These are phyloP conservation scores for Blastocystis sp. DNA, from an alignment of 352 stramenopile genomes.

Conservation along the genomic window DNA sequence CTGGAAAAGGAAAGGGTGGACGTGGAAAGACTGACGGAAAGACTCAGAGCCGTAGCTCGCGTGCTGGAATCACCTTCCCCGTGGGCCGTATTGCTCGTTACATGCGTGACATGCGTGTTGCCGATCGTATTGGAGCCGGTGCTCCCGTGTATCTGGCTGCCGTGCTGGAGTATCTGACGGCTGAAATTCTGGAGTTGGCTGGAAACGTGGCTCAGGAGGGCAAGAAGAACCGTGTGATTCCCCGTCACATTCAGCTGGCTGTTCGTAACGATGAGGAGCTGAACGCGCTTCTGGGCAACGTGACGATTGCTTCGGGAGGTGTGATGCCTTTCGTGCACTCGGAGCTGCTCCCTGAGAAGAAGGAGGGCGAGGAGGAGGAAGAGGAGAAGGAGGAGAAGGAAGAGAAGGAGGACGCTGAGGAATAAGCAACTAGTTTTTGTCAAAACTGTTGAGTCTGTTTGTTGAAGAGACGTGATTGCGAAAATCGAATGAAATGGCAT, in stretches of 20 bases:
- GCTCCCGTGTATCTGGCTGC: too few species aligned
- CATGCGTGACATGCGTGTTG: too few species aligned
- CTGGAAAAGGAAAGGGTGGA: not conserved
- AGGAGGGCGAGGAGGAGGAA: conserved; percentile 48
- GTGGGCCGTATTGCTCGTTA: too few species aligned
- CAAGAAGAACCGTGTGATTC: conserved; percentile 13
- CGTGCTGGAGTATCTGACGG: too few species aligned
- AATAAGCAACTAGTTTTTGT: not conserved
- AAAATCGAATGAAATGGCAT: too few species aligned
- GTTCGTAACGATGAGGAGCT: conserved; percentile 86
- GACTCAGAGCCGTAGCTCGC: too few species aligned
- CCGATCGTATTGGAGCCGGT: too few species aligned
- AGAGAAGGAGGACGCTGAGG: conserved; percentile 30
- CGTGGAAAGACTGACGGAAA: not conserved
- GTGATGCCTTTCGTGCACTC: conserved; percentile 76
- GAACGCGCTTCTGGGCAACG: conserved; percentile 79
- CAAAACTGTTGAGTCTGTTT: conserved; percentile 2
- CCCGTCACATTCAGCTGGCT: conserved; percentile 71
- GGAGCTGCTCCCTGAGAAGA: conserved; percentile 77
- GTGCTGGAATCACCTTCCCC: too few species aligned
- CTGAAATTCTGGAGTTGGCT: conserved; percentile 27
- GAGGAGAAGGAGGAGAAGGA: conserved; percentile 3
- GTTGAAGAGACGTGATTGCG: not conserved
- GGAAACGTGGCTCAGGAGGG: not conserved
- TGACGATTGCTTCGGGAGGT: conserved; percentile 15